Percentiles rank a stretch among this genome's conserved stretches.
phyloP scores from a whole-genome alignment of 2,329 filamentous ascomycete genomes.

The Aquanectria penicillioides region DNA sequence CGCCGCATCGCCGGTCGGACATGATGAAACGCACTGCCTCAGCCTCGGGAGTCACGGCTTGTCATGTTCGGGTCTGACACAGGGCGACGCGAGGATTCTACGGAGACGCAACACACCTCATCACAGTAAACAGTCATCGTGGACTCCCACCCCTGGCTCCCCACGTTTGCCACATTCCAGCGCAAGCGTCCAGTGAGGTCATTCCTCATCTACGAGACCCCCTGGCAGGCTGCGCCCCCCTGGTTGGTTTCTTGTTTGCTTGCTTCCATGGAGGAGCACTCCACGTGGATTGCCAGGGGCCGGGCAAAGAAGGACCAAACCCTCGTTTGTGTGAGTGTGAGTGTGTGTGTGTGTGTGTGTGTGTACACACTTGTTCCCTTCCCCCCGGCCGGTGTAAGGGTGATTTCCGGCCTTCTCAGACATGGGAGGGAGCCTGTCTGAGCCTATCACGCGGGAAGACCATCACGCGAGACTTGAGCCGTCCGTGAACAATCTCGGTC shows the following conservation, averaged over 20 bases:
- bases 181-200: slow-evolving; percentile 30
- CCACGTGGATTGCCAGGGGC: slow-evolving; percentile 10
- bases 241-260: slow-evolving; percentile 15
- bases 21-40: no score
- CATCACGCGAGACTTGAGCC: background rate
- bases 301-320: background rate
- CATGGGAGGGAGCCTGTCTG: background rate
- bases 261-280: background rate
- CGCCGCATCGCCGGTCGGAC: no score
- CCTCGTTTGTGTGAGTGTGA: no score
- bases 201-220: slow-evolving; percentile 33
- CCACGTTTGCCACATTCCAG: slow-evolving; percentile 38
- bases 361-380: background rate
- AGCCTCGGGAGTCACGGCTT: no score
- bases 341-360: no score
- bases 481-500: slow-evolving; percentile 1
- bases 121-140: slow-evolving; percentile 1
- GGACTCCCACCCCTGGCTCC: background rate
- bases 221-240: slow-evolving; percentile 20
- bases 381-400: background rate
- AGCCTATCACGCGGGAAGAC: no score
- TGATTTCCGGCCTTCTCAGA: background rate
- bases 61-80: background rate
- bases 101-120: slow-evolving; percentile 3
- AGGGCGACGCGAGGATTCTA: no score